These are phyloP conservation scores for Ramularia collo-cygni DNA, from an alignment of 2,329 filamentous ascomycete species.

Conservation along the genomic window DNA sequence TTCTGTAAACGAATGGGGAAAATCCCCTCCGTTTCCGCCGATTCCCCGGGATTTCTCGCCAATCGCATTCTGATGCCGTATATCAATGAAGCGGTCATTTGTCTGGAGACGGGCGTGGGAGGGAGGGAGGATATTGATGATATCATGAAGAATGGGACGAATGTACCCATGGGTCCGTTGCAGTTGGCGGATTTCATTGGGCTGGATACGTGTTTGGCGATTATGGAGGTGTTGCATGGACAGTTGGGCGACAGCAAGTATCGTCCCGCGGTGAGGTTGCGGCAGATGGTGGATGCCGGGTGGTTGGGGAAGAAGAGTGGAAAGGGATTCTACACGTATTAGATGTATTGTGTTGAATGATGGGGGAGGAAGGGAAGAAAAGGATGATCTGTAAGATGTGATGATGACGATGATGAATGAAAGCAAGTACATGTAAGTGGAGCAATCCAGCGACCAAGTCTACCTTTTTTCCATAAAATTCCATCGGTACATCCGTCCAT, in stretches of 20 bases:
- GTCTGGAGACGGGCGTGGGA: constrained; percentile 87
- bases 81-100: constrained; percentile 96
- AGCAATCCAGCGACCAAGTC: too few relatives aligned
- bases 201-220: constrained; percentile 88
- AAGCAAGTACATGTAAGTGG: too few relatives aligned
- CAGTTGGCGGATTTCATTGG: constrained; percentile 95
- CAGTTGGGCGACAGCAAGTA: constrained; percentile 97
- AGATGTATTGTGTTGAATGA: too few relatives aligned
- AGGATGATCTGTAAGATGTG: too few relatives aligned
- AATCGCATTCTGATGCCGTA: constrained; percentile 99
- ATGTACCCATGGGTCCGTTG: constrained; percentile 95
- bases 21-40: constrained; percentile 76
- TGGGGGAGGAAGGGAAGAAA: too few relatives aligned
- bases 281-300: constrained; percentile 95
- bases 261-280: constrained; percentile 74
- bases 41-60: constrained; percentile 88
- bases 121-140: constrained; percentile 85
- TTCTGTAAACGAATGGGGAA: constrained; percentile 94
- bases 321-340: constrained; percentile 93
- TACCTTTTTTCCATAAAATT: too few relatives aligned
- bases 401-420: too few relatives aligned
- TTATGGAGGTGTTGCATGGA: constrained; percentile 89
- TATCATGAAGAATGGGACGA: constrained; percentile 99
- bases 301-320: constrained; percentile 97
- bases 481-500: too few relatives aligned